phyloP scores from a whole-genome alignment of 2,329 filamentous ascomycete species.

The Fusarium pseudonygamai region DNA sequence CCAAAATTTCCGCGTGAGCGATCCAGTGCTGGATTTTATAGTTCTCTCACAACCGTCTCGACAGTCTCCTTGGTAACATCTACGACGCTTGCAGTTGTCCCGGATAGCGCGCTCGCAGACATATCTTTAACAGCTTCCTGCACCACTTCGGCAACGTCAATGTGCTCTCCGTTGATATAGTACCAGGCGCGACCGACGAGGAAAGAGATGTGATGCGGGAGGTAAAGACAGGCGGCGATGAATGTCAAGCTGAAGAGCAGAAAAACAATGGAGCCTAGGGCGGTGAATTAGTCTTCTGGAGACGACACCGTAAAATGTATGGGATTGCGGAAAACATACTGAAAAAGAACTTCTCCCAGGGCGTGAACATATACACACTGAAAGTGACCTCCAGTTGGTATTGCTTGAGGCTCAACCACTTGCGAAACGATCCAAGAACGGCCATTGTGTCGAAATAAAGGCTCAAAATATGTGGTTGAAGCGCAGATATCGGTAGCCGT shows the following conservation, averaged over 20 bases:
- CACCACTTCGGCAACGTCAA: constrained; percentile 54
- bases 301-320: not conserved
- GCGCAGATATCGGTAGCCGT: not conserved
- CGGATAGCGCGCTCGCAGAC: constrained; percentile 44
- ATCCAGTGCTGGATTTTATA: constrained; percentile 37
- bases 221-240: constrained; percentile 89
- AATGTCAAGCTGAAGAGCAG: constrained; percentile 86
- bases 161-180: constrained; percentile 88
- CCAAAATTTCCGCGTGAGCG: not conserved
- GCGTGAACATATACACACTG: constrained; percentile 95
- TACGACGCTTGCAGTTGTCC: constrained; percentile 38
- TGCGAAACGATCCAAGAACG: constrained; percentile 66
- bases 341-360: constrained; percentile 95
- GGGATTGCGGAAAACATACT: constrained; percentile 68
- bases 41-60: constrained; percentile 47
- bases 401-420: constrained; percentile 93
- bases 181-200: constrained; percentile 90
- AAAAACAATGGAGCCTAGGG: constrained; percentile 88
- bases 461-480: not conserved
- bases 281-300: constrained; percentile 44
- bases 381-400: constrained; percentile 99
- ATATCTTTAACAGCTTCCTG: constrained; percentile 47
- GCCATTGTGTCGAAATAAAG: constrained; percentile 42
- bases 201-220: constrained; percentile 87
- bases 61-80: constrained; percentile 40